Evolutionary conservation across 371 early-diverging fungal species (phyloP).

Genomic region (Mucor irregularis): DNA sequence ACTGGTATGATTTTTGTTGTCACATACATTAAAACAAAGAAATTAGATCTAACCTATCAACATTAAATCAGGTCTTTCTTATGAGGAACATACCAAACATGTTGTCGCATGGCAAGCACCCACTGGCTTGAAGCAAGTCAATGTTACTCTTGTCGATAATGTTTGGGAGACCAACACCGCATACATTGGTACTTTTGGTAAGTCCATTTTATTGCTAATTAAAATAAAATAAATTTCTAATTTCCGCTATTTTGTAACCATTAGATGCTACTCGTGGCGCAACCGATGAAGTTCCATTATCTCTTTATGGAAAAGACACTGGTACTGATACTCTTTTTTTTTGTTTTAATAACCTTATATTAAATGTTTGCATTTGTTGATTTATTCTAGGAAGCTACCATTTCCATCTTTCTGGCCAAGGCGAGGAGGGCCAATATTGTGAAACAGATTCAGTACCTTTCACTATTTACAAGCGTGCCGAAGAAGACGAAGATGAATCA

Average conservation of each 20-base stretch:
- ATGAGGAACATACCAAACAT: conserved; percentile 37
- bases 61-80: conserved; percentile 28
- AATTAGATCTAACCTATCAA: not conserved
- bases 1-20: conserved; percentile 13
- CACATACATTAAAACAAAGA: not conserved
- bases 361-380: too few species aligned
- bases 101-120: conserved; percentile 42
- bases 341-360: too few species aligned
- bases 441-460: conserved; percentile 29
- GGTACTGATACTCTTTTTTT: too few species aligned
- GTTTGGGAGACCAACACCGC: conserved; percentile 5
- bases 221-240: not conserved
- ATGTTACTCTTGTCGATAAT: conserved; percentile 31
- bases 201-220: not conserved
- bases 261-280: conserved; percentile 33
- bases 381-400: conserved; percentile 33
- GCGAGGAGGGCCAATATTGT: conserved; percentile 17
- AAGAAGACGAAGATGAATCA: not conserved
- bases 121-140: conserved; percentile 24
- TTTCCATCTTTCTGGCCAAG: conserved; percentile 31
- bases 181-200: conserved; percentile 39
- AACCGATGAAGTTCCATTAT: conserved; percentile 33
- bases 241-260: not conserved
- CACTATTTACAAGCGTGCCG: conserved; percentile 19
- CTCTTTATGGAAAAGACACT: conserved; percentile 21